These are phyloP conservation scores for Hylodesmum podocarpum DNA, from an alignment of 306 rosid genomes.

Conservation along the genomic window DNA sequence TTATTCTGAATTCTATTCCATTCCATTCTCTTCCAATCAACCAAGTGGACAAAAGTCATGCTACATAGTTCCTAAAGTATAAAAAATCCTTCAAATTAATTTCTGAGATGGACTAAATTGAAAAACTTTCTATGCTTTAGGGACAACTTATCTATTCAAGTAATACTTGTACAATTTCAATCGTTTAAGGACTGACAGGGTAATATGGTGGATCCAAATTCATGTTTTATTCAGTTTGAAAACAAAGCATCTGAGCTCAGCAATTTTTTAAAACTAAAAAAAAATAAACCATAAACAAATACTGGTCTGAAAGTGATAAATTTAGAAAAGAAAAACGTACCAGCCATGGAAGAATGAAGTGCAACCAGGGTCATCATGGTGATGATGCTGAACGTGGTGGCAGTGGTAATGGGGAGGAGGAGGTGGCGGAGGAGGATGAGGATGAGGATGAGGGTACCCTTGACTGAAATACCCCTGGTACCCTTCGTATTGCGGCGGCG, in stretches of 20 bases:
- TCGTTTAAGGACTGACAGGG: too few relatives aligned
- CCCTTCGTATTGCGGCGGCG: conserved; percentile 55
- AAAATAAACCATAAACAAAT: neutral
- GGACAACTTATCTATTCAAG: too few relatives aligned
- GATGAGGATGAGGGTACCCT: conserved; percentile 54
- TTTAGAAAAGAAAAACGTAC: conserved; percentile 25
- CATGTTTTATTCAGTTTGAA: too few relatives aligned
- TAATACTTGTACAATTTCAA: too few relatives aligned
- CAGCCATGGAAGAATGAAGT: conserved; percentile 68
- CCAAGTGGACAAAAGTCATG: too few relatives aligned
- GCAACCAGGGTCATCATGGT: conserved; percentile 39
- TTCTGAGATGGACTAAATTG: too few relatives aligned
- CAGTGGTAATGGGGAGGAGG: conserved; percentile 47
- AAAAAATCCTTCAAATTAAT: too few relatives aligned
- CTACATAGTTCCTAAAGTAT: too few relatives aligned
- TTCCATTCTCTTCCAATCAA: too few relatives aligned
- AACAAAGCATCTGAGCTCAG: neutral
- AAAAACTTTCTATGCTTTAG: too few relatives aligned
- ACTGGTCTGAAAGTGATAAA: neutral
- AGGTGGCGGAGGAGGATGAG: conserved; percentile 49
- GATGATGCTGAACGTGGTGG: conserved; percentile 53
- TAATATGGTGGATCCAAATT: too few relatives aligned
- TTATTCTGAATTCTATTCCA: too few relatives aligned
- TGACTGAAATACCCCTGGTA: conserved; percentile 77
- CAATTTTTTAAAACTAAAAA: neutral